Conservation (phyloP, 345 rosid genomes). For the Jatropha curcas region DNA sequence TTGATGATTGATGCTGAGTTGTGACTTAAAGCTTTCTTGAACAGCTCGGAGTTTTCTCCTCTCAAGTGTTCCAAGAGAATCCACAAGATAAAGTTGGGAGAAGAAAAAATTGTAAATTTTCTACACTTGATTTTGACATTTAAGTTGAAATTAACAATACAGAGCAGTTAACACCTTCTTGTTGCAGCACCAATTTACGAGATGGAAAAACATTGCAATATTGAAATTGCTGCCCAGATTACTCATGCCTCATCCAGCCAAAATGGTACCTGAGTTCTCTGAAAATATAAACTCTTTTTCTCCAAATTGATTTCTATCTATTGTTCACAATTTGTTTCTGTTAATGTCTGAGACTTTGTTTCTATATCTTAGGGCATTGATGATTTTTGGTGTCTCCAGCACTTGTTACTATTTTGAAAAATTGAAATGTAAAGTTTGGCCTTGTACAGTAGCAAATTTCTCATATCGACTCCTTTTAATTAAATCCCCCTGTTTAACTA, state of each 20-base stretch:
- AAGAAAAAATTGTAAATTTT: slow-evolving; percentile 67
- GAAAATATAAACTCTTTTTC: slow-evolving; percentile 4
- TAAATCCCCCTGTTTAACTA: background rate
- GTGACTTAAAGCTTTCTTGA: slow-evolving; percentile 27
- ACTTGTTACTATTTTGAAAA: background rate
- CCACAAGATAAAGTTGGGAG: slow-evolving; percentile 73
- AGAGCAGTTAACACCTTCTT: slow-evolving; percentile 19
- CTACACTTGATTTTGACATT: slow-evolving; percentile 10
- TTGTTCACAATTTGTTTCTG: background rate
- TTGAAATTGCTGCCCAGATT: slow-evolving; percentile 90
- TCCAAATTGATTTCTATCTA: background rate
- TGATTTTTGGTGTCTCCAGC: background rate
- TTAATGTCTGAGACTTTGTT: background rate
- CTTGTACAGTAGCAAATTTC: background rate
- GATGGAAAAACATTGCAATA: slow-evolving; percentile 97
- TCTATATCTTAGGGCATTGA: background rate
- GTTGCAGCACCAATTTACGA: slow-evolving; percentile 83
- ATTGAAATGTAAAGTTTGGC: background rate
- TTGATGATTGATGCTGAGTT: background rate
- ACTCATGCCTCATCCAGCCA: slow-evolving; percentile 53
- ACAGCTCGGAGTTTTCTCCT: slow-evolving; percentile 97
- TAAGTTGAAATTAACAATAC: slow-evolving; percentile 21
- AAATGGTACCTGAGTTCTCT: slow-evolving; percentile 44
- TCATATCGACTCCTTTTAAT: background rate
- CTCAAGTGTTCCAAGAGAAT: slow-evolving; percentile 95